Base-by-base conservation (phyloP, 2,329 filamentous ascomycete species). In the Thielaviopsis punctulata region DNA sequence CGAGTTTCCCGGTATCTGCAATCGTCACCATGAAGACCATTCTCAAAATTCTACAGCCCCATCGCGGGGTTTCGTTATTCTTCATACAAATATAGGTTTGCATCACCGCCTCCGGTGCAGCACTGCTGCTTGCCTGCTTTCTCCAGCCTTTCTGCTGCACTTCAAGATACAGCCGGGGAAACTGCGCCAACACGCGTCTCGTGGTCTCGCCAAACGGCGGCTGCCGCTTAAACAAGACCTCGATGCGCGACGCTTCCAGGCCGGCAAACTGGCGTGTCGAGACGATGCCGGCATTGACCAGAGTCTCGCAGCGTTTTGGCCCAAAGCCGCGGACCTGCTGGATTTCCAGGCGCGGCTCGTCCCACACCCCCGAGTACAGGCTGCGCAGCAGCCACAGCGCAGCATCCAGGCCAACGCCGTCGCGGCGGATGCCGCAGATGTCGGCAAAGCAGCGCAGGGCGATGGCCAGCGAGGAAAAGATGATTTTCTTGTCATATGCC, bases 291-390 rank as follows among this genome's bases (percentile, higher is more conserved):
- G 79, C 79, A 39, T 75, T 73, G 2, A 79, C 75, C 44, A 96
- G 73, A 62, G 84, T 92, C 36, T 82, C 76, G 57, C 86, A 79
- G n/a, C 77, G 76, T 1, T 81, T 85, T 4, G 79, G 70, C 0
- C 92, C 92, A 56, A 96, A 76, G 2, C 80, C 76, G 0, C 85
- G 79, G 1, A 98, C 73, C 63, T 96, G 90, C 55, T 84, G 83
- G 60, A 98, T 75, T 58, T 95, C 85, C 21, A 83, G 71, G 0
- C 85, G 77, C 2, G 80, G 84, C 30, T 84, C 80, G 60, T 98
- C 92, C 92, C 89, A 95, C 1, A 73, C 71, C 1, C 75, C 77
- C 1, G 88, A 84, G 21, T 78, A 75, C 49, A 96, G 68, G 57
- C 86, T 87, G 53, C 90, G 75, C 47, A 83, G 75, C 5, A 96